Conservation (phyloP, 495 filamentous ascomycete genomes). For the Paragyromitra xinjiangensis region DNA sequence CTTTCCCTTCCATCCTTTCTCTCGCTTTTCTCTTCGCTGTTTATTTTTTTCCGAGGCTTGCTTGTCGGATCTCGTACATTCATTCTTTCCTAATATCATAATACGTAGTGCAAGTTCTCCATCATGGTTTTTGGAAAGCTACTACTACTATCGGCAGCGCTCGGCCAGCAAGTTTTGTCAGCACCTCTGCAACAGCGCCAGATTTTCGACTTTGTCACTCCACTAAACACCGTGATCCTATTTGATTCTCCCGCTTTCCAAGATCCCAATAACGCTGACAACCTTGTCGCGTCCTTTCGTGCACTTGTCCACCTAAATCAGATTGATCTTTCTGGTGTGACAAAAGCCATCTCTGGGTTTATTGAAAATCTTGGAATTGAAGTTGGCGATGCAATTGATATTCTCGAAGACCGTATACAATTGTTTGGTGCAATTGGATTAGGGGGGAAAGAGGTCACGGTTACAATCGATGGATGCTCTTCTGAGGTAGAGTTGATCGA, state of each 20-base stretch:
- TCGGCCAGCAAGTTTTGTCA: slow-evolving; percentile 10
- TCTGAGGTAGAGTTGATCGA: slow-evolving; percentile 58
- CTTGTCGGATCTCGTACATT: background rate
- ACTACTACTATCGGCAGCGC: slow-evolving; percentile 5
- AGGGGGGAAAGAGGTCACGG: slow-evolving; percentile 70
- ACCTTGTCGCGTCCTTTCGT: slow-evolving; percentile 23
- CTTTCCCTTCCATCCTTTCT: background rate
- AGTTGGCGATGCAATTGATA: slow-evolving; percentile 63
- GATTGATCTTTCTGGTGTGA: slow-evolving; percentile 31
- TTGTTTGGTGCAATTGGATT: slow-evolving; percentile 78
- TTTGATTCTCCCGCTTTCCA: slow-evolving; percentile 37
- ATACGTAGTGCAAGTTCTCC: background rate
- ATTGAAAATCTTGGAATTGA: slow-evolving; percentile 72
- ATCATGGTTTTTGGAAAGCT: background rate
- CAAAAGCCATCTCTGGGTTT: slow-evolving; percentile 72
- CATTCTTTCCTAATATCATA: background rate
- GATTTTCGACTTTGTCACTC: slow-evolving; percentile 1
- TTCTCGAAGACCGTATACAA: slow-evolving; percentile 71
- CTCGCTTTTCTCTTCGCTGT: background rate
- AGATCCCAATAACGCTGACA: slow-evolving; percentile 19
- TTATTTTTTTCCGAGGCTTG: background rate
- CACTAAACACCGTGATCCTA: slow-evolving; percentile 10
- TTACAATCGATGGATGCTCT: slow-evolving; percentile 60
- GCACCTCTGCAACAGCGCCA: slow-evolving; percentile 7
- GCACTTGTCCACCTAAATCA: slow-evolving; percentile 15